Conservation (phyloP, 139 green algal species). For the Tetratostichococcus sp. region DNA sequence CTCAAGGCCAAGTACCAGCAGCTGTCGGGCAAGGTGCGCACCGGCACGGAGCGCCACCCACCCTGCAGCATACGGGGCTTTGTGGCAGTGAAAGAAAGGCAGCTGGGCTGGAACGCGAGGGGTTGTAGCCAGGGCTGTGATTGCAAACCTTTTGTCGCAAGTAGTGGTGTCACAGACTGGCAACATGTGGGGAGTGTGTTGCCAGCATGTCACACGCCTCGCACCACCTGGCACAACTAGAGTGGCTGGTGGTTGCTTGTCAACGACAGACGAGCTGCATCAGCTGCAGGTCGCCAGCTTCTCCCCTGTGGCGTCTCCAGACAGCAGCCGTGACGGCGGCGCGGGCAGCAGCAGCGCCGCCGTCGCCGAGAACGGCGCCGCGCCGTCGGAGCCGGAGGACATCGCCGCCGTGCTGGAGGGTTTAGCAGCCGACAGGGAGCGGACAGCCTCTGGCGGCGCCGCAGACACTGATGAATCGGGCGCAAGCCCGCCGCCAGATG, state of each 20-base stretch:
- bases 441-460: slow-evolving; percentile 4
- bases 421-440: not conserved
- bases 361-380: slow-evolving; percentile 14
- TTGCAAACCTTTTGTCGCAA: too few relatives aligned
- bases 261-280: not conserved
- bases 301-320: not conserved
- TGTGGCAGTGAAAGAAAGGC: too few relatives aligned
- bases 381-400: slow-evolving; percentile 3
- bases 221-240: too few relatives aligned
- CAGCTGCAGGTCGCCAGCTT: not conserved
- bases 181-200: too few relatives aligned
- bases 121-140: too few relatives aligned
- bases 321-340: not conserved
- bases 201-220: too few relatives aligned
- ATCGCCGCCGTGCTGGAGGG: not conserved
- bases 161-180: too few relatives aligned
- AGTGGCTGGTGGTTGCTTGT: too few relatives aligned
- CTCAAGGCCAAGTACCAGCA: slow-evolving; percentile 27
- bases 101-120: too few relatives aligned
- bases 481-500: too few relatives aligned
- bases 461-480: too few relatives aligned
- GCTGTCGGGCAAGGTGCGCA: slow-evolving; percentile 14
- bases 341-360: not conserved
- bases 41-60: not conserved
- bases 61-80: too few relatives aligned